phyloP scores from a whole-genome alignment of 805 yeast genomes.

The Saccharomyces jurei region DNA sequence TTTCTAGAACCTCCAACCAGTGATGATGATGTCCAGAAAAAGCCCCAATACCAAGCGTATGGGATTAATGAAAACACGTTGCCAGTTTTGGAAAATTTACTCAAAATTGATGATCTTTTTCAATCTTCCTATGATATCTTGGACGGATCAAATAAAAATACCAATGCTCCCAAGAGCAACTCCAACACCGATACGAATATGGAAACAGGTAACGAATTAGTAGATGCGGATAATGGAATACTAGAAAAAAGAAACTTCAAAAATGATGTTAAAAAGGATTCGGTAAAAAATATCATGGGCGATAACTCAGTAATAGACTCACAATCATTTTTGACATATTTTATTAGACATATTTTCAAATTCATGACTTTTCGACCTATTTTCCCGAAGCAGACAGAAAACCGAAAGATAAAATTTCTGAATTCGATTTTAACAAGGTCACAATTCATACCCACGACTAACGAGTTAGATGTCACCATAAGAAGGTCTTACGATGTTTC shows the following conservation, averaged over 20 bases:
- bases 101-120: conserved; percentile 33
- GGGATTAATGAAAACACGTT: conserved; percentile 4
- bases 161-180: not conserved
- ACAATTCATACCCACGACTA: conserved; percentile 15
- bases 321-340: conserved; percentile 29
- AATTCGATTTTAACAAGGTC: conserved; percentile 15
- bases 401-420: conserved; percentile 14
- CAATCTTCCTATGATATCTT: not conserved
- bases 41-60: conserved; percentile 5
- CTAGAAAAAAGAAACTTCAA: not conserved
- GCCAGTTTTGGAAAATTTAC: conserved; percentile 40
- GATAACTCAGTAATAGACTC: conserved; percentile 4
- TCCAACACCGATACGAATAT: not conserved
- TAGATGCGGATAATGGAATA: not conserved
- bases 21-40: not conserved
- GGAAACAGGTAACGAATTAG: not conserved
- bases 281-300: not conserved
- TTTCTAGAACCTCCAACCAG: conserved; percentile 9
- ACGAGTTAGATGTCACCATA: conserved; percentile 19
- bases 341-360: conserved; percentile 33
- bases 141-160: not conserved
- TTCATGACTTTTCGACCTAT: conserved; percentile 40
- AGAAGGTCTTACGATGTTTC: conserved; percentile 34
- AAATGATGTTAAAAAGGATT: not conserved
- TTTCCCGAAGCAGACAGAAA: conserved; percentile 30